Percentiles rank a stretch among this genome's conserved stretches.
Evolutionary conservation across 2,329 filamentous ascomycete species (phyloP).

Genomic region (Aspergillus thermomutatus): DNA sequence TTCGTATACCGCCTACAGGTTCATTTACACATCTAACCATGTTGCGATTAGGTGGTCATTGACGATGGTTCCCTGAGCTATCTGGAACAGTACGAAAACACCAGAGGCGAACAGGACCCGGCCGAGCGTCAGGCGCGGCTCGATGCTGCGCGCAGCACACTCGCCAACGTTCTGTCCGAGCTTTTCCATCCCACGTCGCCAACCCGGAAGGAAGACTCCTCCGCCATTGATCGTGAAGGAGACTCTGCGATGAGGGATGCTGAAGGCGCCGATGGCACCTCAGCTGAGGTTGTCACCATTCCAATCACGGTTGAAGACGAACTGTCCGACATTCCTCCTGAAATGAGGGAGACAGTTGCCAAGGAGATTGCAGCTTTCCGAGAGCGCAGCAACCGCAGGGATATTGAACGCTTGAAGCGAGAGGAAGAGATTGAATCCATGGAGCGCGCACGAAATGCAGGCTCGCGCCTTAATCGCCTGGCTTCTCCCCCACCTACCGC

Average conservation of each 20-base stretch:
- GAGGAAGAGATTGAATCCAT: conserved; percentile 91
- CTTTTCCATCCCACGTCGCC: conserved; percentile 65
- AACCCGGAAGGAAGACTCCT: conserved; percentile 44
- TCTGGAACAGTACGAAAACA: conserved; percentile 74
- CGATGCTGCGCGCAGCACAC: conserved; percentile 63
- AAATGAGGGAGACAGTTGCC: conserved; percentile 93
- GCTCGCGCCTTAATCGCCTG: conserved; percentile 61
- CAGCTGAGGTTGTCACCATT: conserved; percentile 85
- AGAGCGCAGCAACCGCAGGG: conserved; percentile 82
- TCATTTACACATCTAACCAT: conserved; percentile 8
- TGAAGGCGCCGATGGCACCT: conserved; percentile 55
- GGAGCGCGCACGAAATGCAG: conserved; percentile 71
- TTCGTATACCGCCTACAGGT: conserved; percentile 36
- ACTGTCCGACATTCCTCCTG: conserved; percentile 87
- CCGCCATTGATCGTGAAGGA: conserved; percentile 59
- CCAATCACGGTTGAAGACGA: conserved; percentile 86
- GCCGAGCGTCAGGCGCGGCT: conserved; percentile 64
- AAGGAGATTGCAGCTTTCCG: conserved; percentile 92
- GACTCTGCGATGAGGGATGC: conserved; percentile 68
- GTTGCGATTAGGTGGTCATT: conserved; percentile 56
- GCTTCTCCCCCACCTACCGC: conserved; percentile 66
- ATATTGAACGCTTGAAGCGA: conserved; percentile 78
- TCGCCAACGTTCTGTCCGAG: conserved; percentile 66
- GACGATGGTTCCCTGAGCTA: conserved; percentile 82
- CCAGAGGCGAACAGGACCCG: conserved; percentile 60